Conservation (phyloP, 2,329 filamentous ascomycete genomes). For the Dothideomycetes sp. region DNA sequence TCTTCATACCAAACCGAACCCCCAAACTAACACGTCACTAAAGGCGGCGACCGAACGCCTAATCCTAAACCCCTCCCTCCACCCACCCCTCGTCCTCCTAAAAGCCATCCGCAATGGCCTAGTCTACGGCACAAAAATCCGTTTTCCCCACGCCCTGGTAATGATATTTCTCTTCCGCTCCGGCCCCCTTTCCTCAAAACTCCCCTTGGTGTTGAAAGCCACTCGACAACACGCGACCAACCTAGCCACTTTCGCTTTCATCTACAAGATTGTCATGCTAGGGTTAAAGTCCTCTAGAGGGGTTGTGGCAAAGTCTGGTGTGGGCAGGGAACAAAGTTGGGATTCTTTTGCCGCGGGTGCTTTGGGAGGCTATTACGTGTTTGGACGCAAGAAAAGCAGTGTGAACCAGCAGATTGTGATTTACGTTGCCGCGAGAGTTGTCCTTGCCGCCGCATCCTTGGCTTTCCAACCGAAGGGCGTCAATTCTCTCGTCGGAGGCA, state of each 20-base stretch:
- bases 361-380: constrained; percentile 85
- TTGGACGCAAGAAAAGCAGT: constrained; percentile 68
- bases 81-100: constrained; percentile 72
- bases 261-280: constrained; percentile 81
- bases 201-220: constrained; percentile 67
- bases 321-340: constrained; percentile 56
- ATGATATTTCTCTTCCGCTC: constrained; percentile 97
- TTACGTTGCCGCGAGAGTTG: constrained; percentile 90
- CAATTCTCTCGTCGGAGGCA: constrained; percentile 28
- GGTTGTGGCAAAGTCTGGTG: constrained; percentile 20
- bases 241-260: constrained; percentile 78
- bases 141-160: constrained; percentile 94
- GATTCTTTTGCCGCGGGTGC: constrained; percentile 83
- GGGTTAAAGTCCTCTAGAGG: constrained; percentile 56
- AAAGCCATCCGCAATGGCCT: constrained; percentile 95
- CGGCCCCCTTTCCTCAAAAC: constrained; percentile 70
- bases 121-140: constrained; percentile 94
- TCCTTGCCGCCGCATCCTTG: constrained; percentile 74
- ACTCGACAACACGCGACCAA: constrained; percentile 87
- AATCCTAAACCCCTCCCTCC: constrained; percentile 73
- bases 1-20: not conserved
- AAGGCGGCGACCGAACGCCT: constrained; percentile 66
- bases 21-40: not conserved
- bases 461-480: constrained; percentile 55
- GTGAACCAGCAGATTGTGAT: constrained; percentile 97